Percentiles rank a stretch among this genome's conserved stretches.
Conservation (phyloP, 23 red algal species). For the Gracilaria domingensis region DNA sequence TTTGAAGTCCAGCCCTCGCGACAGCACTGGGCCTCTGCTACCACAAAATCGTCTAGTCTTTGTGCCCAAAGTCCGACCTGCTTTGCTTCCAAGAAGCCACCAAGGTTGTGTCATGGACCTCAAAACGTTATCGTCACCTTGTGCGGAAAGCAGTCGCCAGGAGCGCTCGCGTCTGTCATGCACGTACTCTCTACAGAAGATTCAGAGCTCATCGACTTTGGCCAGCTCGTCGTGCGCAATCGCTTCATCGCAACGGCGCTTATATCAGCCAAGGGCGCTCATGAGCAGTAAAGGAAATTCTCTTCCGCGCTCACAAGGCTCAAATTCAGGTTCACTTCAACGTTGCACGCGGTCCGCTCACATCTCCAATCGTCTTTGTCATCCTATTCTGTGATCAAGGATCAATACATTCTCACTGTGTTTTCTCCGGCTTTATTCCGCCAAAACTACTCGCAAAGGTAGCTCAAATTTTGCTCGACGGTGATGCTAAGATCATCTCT, state of each 20-base stretch:
- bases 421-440: slow-evolving; percentile 55
- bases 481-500: slow-evolving; percentile 38
- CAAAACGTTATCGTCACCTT: slow-evolving; percentile 73
- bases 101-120: background rate
- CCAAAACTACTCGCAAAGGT: slow-evolving; percentile 51
- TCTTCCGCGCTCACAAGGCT: slow-evolving; percentile 73
- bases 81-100: background rate
- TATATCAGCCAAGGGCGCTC: slow-evolving; percentile 31
- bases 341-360: background rate
- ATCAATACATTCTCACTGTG: slow-evolving; percentile 66
- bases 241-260: slow-evolving; percentile 77
- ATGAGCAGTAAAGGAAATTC: slow-evolving; percentile 69
- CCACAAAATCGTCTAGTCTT: too few species aligned
- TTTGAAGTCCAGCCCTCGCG: too few species aligned
- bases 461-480: slow-evolving; percentile 21
- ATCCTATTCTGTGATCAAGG: background rate
- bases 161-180: slow-evolving; percentile 53
- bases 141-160: slow-evolving; percentile 66
- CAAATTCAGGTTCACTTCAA: slow-evolving; percentile 70
- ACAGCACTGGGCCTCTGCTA: too few species aligned
- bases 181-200: slow-evolving; percentile 36
- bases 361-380: slow-evolving; percentile 13
- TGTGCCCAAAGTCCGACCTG: too few species aligned
- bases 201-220: slow-evolving; percentile 63
- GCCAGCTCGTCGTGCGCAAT: slow-evolving; percentile 71